Base-by-base conservation (phyloP, 306 rosid species). In the Medicago lupulina region DNA sequence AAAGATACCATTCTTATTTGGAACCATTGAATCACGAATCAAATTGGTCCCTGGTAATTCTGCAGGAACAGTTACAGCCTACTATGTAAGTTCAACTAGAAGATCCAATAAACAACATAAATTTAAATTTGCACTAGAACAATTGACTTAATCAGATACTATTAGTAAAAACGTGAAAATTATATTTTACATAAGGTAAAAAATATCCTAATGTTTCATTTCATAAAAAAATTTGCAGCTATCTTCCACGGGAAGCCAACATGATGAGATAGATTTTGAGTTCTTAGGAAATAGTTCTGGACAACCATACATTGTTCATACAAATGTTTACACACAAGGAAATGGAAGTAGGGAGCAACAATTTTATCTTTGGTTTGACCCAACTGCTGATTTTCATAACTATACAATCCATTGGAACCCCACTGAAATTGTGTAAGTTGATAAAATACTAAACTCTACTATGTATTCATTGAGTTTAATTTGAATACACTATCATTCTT, bases 361-460 rank as follows among this genome's bases (percentile, higher is more conserved):
- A 65, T 90, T 95, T 81, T 76, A 88, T 70, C 93, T 59, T 75
- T 95, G 98, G 98, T 92, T 95, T 71, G 93, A 92, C 49, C 97
- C 97, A n/a, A 79, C 91, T 0, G 82, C 95, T 40, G 89, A 82
- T 79, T 95, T 77, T 78, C 97, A 95, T 83, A 95, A 87, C 85
- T 95, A 95, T 87, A 90, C 92, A 80, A 87, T 90, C 70, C 97
- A 88, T n/a, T 95, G 97, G 98, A 90, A 90, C 76, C 96, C 96
- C 68, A 61, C 84, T 40, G 83, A 79, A 76, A 69, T 90, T 68
- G 98, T 92, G 97, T 89, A 84, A 87, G 95, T 46, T 46, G 51
- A 46, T 46, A 46, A 3, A 46, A 46, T 46, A 46, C 16, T 46
- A 40, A 40, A 40, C 13, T 41, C 13, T 2, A 41, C 14, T 41